phyloP scores from a whole-genome alignment of 1,284 basidiomycete genomes.

The Trametes polyzona region DNA sequence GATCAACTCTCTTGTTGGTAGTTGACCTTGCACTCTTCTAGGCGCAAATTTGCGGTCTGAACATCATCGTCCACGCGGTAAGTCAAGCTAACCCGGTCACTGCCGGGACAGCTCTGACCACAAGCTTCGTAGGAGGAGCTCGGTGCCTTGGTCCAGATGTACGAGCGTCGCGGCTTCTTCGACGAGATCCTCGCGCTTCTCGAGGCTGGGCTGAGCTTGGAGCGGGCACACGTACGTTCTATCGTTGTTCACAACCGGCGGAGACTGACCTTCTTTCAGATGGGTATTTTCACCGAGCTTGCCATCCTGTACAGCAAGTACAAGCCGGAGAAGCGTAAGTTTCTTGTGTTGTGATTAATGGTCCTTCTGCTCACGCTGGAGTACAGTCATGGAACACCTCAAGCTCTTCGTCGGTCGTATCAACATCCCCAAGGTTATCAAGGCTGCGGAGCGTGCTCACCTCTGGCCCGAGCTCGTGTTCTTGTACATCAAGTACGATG shows the following conservation, averaged over 20 bases:
- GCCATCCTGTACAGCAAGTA: constrained; percentile 98
- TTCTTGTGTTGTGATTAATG: too few relatives aligned
- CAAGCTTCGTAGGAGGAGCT: constrained; percentile 77
- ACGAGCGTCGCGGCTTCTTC: constrained; percentile 93
- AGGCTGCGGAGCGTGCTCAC: constrained; percentile 94
- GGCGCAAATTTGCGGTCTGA: constrained; percentile 98
- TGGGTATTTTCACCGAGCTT: constrained; percentile 94
- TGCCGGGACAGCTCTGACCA: not conserved
- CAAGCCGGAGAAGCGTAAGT: constrained; percentile 87
- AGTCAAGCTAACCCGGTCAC: constrained; percentile 36
- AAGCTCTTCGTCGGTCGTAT: constrained; percentile 97
- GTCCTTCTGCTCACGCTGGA: not conserved
- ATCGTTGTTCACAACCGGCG: not conserved
- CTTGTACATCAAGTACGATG: constrained; percentile 97
- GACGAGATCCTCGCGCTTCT: constrained; percentile 92
- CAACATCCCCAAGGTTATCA: constrained; percentile 95
- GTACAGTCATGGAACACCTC: constrained; percentile 94
- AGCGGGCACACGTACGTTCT: constrained; percentile 84
- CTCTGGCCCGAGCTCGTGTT: constrained; percentile 99
- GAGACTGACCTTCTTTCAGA: constrained; percentile 42
- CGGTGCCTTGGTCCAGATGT: constrained; percentile 78
- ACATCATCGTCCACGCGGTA: constrained; percentile 91
- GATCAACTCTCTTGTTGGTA: constrained; percentile 10
- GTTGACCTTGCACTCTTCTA: constrained; percentile 26
- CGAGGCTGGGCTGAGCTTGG: constrained; percentile 94